Evolutionary conservation across 495 filamentous ascomycete species (phyloP).

Genomic region (Aspergillus homomorphus): DNA sequence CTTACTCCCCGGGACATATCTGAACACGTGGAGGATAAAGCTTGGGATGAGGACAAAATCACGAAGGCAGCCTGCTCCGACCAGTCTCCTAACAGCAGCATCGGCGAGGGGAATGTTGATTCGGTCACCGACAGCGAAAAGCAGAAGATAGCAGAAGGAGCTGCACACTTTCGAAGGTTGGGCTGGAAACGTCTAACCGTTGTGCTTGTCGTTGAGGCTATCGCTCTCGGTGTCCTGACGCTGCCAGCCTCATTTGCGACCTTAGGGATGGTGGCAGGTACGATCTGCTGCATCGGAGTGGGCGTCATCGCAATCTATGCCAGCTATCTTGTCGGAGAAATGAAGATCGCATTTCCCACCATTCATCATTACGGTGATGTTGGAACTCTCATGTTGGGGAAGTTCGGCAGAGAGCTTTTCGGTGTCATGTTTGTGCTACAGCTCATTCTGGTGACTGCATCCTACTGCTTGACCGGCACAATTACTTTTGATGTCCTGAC

Average conservation of each 20-base stretch:
- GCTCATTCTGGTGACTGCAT: conserved; percentile 65
- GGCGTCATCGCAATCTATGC: conserved; percentile 68
- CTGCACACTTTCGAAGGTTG: conserved; percentile 4
- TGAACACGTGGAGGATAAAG: neutral
- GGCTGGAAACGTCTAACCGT: conserved; percentile 39
- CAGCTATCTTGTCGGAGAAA: conserved; percentile 65
- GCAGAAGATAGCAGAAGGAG: neutral
- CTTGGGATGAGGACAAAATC: neutral
- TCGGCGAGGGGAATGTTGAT: neutral
- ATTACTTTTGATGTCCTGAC: conserved; percentile 64
- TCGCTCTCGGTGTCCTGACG: conserved; percentile 58
- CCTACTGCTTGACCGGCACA: conserved; percentile 66
- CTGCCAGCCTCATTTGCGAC: conserved; percentile 58
- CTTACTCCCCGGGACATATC: neutral
- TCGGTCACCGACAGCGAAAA: neutral
- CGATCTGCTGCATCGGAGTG: conserved; percentile 53
- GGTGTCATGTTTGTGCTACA: conserved; percentile 57
- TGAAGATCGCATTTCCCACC: conserved; percentile 62
- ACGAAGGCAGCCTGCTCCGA: neutral
- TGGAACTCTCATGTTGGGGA: conserved; percentile 57
- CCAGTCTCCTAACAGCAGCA: neutral
- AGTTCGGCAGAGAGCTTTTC: conserved; percentile 56
- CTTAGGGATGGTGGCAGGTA: conserved; percentile 55
- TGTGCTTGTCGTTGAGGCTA: conserved; percentile 59
- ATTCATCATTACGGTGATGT: conserved; percentile 67